Conservation (phyloP, 2,329 filamentous ascomycete species). For the Fusarium redolens region DNA sequence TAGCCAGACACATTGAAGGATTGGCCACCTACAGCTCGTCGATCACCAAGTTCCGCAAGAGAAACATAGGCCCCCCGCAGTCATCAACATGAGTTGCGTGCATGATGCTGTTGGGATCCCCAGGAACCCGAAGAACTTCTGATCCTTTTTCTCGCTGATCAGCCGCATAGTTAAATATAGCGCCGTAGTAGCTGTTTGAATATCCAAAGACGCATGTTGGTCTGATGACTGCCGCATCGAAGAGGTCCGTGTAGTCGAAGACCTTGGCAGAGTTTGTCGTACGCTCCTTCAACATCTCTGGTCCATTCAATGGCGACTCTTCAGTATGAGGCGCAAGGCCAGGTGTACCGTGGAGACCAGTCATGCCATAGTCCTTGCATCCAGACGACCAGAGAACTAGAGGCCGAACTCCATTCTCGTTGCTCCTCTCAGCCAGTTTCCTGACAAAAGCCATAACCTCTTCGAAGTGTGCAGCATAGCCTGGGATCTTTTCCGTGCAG, state of each 20-base stretch:
- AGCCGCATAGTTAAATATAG: slow-evolving; percentile 52
- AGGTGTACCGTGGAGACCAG: slow-evolving; percentile 49
- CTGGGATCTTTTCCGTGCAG: slow-evolving; percentile 54
- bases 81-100: slow-evolving; percentile 63
- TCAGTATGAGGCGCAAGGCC: slow-evolving; percentile 57
- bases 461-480: slow-evolving; percentile 55
- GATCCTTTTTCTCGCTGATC: slow-evolving; percentile 31
- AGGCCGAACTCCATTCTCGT: slow-evolving; percentile 49
- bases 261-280: slow-evolving; percentile 45
- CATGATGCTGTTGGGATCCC: slow-evolving; percentile 53
- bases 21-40: slow-evolving; percentile 50
- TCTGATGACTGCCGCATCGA: slow-evolving; percentile 57
- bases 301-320: slow-evolving; percentile 51
- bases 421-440: slow-evolving; percentile 49
- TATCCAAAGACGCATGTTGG: slow-evolving; percentile 61
- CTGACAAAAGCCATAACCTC: slow-evolving; percentile 51
- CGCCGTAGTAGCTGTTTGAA: slow-evolving; percentile 57
- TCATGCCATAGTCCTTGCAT: slow-evolving; percentile 62
- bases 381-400: slow-evolving; percentile 60
- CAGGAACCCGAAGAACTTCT: slow-evolving; percentile 48
- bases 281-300: slow-evolving; percentile 45
- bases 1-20: slow-evolving; percentile 59
- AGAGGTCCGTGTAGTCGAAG: slow-evolving; percentile 52
- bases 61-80: slow-evolving; percentile 60
- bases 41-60: slow-evolving; percentile 52